Base-by-base conservation (phyloP, 371 early-diverging fungal genomes). In the Batkoa obscura region DNA sequence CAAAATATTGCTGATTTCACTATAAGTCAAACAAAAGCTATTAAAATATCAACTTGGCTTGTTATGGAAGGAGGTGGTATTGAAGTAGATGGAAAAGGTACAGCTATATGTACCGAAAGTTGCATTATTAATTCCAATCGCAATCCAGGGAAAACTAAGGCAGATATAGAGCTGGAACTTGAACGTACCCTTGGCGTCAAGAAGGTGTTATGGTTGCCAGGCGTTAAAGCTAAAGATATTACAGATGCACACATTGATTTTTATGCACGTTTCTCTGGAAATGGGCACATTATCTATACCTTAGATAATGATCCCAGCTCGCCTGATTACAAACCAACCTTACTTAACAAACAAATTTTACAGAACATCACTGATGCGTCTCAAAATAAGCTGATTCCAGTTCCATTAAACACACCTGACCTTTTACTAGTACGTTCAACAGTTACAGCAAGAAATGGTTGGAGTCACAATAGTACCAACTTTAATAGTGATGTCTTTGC, bases 11-110 rank as follows among this genome's bases (percentile, higher is more conserved):
- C 45, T 45, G 45, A 45, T n/a, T 45, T 45, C 17, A 45, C 15
- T 45, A 45, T 45, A n/a, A 45, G 17, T 8, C 8, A 45, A 45
- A 17, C 45, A 45, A 45, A 45, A 13, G 45, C 45, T 45, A 17
- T 15, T 17, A 17, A 45, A 45, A 45, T 45, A 45, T 13, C 45
- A 13, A 45, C 45, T 45, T 45, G 45, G 45, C 62, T 62, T 41
- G 52, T 62, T 36, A 54, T 23, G 34, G 62, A 62, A 41, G 58
- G 62, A 12, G 62, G 62, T 15, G 54, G 57, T 43, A 50, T 62
- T 35, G 62, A 62, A 50, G 57, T 57, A 33, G 62, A 62, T 51
- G 62, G 62, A n/a, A 50, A 62, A 9, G 62, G 62, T 41, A 62
- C 62, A 12, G 15, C 57, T 23, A 30, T 62, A 6, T 49, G 56